A percentile compares a stretch with the other conserved stretches of the same genome.
These are phyloP conservation scores for Jamesozyma piceae DNA, from an alignment of 805 yeast genomes.

Conservation along the genomic window DNA sequence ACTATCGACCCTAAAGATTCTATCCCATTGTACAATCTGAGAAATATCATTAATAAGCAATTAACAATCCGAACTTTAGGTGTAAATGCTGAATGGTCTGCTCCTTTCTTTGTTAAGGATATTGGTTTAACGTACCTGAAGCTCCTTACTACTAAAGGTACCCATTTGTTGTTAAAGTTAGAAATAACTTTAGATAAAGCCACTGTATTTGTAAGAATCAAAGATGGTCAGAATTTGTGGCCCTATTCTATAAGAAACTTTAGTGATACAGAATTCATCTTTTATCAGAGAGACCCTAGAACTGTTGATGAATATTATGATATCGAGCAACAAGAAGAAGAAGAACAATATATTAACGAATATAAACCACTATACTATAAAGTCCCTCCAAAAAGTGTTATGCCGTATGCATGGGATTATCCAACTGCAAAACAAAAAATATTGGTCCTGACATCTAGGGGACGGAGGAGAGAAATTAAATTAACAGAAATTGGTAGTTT, in stretches of 20 bases:
- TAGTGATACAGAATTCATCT: constrained; percentile 74
- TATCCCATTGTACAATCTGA: constrained; percentile 55
- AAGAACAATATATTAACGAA: constrained; percentile 44
- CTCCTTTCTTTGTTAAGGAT: constrained; percentile 78
- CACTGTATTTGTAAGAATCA: constrained; percentile 65
- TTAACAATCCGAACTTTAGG: constrained; percentile 51
- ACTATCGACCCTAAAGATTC: constrained; percentile 40
- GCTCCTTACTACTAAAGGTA: constrained; percentile 50
- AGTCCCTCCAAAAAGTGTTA: constrained; percentile 81
- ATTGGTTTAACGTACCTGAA: constrained; percentile 75
- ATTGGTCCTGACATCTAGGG: constrained; percentile 59
- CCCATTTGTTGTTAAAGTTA: constrained; percentile 61
- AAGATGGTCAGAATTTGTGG: constrained; percentile 73
- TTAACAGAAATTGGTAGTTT: constrained; percentile 88
- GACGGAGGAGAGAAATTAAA: constrained; percentile 68
- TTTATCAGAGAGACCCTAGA: constrained; percentile 78
- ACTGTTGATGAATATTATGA: constrained; percentile 27
- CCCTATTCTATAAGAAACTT: constrained; percentile 88
- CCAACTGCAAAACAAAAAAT: constrained; percentile 87
- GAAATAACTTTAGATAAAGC: constrained; percentile 74
- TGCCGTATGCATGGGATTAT: constrained; percentile 98
- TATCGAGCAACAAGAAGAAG: constrained; percentile 61
- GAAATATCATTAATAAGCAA: constrained; percentile 46
- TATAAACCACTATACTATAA: constrained; percentile 74
- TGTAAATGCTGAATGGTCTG: constrained; percentile 61